Conservation (phyloP, 768 basidiomycete genomes). For the Mycena kentingensis region DNA sequence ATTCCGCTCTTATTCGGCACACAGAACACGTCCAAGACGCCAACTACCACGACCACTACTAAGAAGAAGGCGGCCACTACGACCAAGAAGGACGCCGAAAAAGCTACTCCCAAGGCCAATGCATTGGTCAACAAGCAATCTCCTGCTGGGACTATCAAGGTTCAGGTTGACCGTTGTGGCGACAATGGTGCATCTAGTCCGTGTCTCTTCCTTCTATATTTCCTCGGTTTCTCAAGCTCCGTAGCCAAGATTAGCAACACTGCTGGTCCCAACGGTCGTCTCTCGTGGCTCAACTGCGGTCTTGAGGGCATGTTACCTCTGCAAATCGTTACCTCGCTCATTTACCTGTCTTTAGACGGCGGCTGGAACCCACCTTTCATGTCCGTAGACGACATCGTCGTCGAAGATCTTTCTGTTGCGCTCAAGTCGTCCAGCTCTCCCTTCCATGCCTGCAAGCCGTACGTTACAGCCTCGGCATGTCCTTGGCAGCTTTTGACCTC, state of each 20-base stretch:
- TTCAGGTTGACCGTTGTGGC: neutral
- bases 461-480: conserved; percentile 27
- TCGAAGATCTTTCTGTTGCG: conserved; percentile 48
- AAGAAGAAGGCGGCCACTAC: neutral
- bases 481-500: neutral
- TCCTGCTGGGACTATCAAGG: neutral
- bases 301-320: conserved; percentile 36
- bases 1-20: too few relatives aligned
- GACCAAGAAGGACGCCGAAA: neutral
- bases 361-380: conserved; percentile 79
- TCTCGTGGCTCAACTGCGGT: conserved; percentile 81
- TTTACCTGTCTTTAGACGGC: conserved; percentile 9
- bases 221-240: neutral
- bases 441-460: conserved; percentile 60
- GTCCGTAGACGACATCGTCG: conserved; percentile 50
- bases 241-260: conserved; percentile 50
- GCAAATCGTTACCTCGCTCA: neutral
- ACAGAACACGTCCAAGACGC: neutral
- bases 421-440: conserved; percentile 51
- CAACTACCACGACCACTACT: neutral
- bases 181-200: conserved; percentile 3
- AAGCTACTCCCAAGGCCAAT: neutral
- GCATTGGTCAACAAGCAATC: too few relatives aligned
- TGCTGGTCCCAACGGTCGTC: conserved; percentile 69
- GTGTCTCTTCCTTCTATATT: neutral